Evolutionary conservation across 2,329 filamentous ascomycete genomes (phyloP).

Genomic region (Penicillium freii): DNA sequence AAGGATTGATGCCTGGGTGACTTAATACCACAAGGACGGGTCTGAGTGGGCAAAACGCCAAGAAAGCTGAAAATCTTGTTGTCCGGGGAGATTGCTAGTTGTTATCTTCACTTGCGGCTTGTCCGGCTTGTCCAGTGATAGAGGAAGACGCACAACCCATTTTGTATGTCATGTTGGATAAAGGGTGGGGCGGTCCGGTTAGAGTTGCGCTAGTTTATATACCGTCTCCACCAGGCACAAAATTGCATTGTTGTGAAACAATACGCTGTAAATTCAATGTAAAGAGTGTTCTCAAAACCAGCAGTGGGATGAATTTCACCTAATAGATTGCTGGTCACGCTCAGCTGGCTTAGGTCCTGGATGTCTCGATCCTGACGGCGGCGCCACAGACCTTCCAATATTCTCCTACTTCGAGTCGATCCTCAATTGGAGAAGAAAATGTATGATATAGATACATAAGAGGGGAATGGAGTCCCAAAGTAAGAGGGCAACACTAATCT

Average conservation of each 20-base stretch:
- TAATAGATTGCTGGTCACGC: not conserved
- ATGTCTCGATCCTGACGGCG: not conserved
- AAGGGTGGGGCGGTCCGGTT: not conserved
- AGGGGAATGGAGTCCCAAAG: not conserved
- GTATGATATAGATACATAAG: not conserved
- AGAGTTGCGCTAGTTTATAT: not conserved
- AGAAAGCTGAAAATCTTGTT: too few relatives aligned
- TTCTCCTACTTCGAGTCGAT: not conserved
- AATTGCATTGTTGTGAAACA: too few relatives aligned
- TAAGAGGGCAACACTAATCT: not conserved
- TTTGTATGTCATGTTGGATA: too few relatives aligned
- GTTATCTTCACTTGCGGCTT: not conserved
- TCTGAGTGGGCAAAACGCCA: too few relatives aligned
- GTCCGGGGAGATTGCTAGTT: not conserved
- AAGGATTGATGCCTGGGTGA: too few relatives aligned
- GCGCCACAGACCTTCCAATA: not conserved
- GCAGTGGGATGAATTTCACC: not conserved
- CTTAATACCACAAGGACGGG: too few relatives aligned
- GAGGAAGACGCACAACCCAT: not conserved
- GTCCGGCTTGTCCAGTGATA: not conserved
- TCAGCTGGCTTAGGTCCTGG: not conserved
- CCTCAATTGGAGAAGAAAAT: not conserved
- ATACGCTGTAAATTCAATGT: not conserved
- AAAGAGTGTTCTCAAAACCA: not conserved
- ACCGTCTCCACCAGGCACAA: not conserved